Conservation (phyloP, 164 flowering plant genomes). For the Chimonanthus salicifolius region DNA sequence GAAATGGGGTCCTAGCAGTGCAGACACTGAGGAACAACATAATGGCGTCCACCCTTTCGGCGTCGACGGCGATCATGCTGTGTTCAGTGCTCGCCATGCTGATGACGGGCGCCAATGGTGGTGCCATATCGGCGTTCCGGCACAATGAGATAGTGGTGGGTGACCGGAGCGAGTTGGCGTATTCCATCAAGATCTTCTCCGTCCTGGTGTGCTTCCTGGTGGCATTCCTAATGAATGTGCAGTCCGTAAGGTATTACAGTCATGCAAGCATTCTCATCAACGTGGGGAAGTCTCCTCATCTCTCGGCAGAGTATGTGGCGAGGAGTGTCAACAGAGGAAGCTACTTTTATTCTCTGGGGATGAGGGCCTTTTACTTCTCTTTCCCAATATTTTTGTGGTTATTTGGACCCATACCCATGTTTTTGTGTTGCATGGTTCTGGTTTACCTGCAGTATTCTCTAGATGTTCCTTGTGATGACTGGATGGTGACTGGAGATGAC, state of each 20-base stretch:
- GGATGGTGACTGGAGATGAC: slow-evolving; percentile 9
- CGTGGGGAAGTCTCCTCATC: slow-evolving; percentile 32
- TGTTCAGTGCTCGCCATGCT: slow-evolving; percentile 71
- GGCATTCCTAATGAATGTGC: slow-evolving; percentile 70
- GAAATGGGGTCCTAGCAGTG: slow-evolving; percentile 72
- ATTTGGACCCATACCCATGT: slow-evolving; percentile 88
- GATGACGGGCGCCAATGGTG: slow-evolving; percentile 33
- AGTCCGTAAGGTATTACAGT: slow-evolving; percentile 80
- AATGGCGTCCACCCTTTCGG: slow-evolving; percentile 91
- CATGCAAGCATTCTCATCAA: slow-evolving; percentile 88
- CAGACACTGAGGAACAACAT: slow-evolving; percentile 87
- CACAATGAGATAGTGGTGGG: slow-evolving; percentile 26
- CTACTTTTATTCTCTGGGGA: slow-evolving; percentile 78
- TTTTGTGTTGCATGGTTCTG: slow-evolving; percentile 40
- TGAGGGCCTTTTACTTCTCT: slow-evolving; percentile 77
- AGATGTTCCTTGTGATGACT: slow-evolving; percentile 37
- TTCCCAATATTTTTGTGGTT: slow-evolving; percentile 83
- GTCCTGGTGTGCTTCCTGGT: slow-evolving; percentile 63
- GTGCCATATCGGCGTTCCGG: background rate
- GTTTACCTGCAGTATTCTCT: slow-evolving; percentile 58
- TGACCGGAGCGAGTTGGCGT: slow-evolving; percentile 39
- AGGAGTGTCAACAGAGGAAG: slow-evolving; percentile 56
- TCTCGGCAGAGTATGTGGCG: slow-evolving; percentile 55
- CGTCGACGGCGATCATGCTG: slow-evolving; percentile 75
- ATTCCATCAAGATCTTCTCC: slow-evolving; percentile 62